Conservation (phyloP, 2,329 filamentous ascomycete species). For the Penicillium sp. region DNA sequence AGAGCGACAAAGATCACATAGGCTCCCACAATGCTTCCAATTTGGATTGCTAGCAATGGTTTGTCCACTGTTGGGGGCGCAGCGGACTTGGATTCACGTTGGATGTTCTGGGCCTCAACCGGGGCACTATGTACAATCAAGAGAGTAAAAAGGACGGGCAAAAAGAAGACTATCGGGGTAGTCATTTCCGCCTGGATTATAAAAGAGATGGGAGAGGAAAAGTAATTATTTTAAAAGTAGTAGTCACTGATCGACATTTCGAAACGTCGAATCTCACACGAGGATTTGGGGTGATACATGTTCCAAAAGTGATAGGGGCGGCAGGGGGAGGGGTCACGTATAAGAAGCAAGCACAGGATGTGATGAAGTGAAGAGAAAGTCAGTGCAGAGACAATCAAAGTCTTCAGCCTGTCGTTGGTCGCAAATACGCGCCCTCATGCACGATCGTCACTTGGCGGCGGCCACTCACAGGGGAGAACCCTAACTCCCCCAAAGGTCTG, state of each 20-base stretch:
- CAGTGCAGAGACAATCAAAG: background rate
- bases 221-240: conserved; percentile 16
- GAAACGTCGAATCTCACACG: conserved; percentile 30
- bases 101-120: conserved; percentile 40
- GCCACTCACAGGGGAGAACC: conserved; percentile 17
- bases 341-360: conserved; percentile 25
- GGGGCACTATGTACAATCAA: conserved; percentile 42
- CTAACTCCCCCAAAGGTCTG: background rate
- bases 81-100: conserved; percentile 44
- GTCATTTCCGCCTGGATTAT: conserved; percentile 21
- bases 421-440: conserved; percentile 31
- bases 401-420: conserved; percentile 27
- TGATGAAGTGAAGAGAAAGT: conserved; percentile 28
- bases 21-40: conserved; percentile 78
- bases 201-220: conserved; percentile 8
- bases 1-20: conserved; percentile 77
- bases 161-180: conserved; percentile 44
- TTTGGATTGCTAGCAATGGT: conserved; percentile 72
- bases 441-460: conserved; percentile 23
- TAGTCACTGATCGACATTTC: conserved; percentile 25
- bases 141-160: conserved; percentile 56
- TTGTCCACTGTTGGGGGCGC: conserved; percentile 53
- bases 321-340: conserved; percentile 22
- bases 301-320: conserved; percentile 22
- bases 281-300: conserved; percentile 22